Evolutionary conservation across 1,139 yeast species (phyloP), one percentile per base, ranked within the genome.

Genomic region (Pichia sp.): DNA sequence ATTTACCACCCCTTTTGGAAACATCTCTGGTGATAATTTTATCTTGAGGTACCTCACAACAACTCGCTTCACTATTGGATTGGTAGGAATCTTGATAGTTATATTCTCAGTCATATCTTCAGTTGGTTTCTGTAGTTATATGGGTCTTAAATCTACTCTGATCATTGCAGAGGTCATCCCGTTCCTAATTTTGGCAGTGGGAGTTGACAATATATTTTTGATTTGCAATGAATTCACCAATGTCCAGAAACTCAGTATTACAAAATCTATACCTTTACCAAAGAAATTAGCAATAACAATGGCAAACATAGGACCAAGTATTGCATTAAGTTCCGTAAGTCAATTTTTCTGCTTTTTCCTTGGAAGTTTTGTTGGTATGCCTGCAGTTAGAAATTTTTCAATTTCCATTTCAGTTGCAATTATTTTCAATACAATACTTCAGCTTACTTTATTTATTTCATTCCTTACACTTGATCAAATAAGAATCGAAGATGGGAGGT

Each of bases 161-260:
- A 89, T 91, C 49, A 86, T 91, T 49, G 96, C 97, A 1, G 97
- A 91, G 58, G 97, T 91, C 4, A 91, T 91, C 34, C 97, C 97
- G n/a, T 91, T 91, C 55, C 65, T 91, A 54, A 83, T 91, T 5
- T 68, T 91, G 47, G 98, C 98, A 0, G 80, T 91, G 43, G 98
- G 98, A 14, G 91, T 91, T 22, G 98, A 91, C 61, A 91, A 91
- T 56, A 84, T 91, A 26, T 91, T 89, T 56, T 66, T 91, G 49
- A 74, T 91, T 20, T 82, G 86, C 1, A 91, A 86, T 59, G 95
- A 86, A 55, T 66, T 84, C 38, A 76, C 78, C 34, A 63, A 69
- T 21, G 71, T 81, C 14, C 72, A 72, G 43, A 44, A 40, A 20
- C 67, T 69, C 17, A 58, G 64, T 1, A 62, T 62, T 44, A 69